Base-by-base conservation (phyloP, 139 green algal genomes). In the Chlamydomonas applanata region DNA sequence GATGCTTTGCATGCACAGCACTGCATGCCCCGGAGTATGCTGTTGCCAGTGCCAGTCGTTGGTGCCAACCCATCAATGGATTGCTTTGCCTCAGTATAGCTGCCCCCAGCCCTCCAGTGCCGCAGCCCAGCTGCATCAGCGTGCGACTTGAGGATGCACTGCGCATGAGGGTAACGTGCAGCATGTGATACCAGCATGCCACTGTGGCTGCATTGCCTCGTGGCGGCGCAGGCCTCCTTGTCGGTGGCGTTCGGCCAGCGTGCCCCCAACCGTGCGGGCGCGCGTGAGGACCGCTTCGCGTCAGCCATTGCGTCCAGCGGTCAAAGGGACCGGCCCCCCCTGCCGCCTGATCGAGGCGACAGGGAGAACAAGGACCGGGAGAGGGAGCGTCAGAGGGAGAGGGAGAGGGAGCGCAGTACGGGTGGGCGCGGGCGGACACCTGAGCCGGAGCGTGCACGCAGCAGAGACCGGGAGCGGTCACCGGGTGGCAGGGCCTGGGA, bases 181-280 rank as follows among this genome's bases (percentile, higher is more conserved):
- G n/a, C n/a, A n/a, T n/a, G n/a, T n/a, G n/a, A n/a, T n/a, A n/a
- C n/a, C n/a, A n/a, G n/a, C n/a, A n/a, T n/a, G n/a, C n/a, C n/a
- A n/a, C n/a, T n/a, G n/a, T n/a, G n/a, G n/a, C n/a, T n/a, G n/a
- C n/a, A n/a, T n/a, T n/a, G n/a, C n/a, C n/a, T n/a, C n/a, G n/a
- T n/a, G n/a, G 97, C 72, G n/a, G 11, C 40, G 11, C 40, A 49
- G 40, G 92, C 91, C 0, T 94, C 91, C 0, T 80, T 98, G 34
- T 97, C 91, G 0, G 94, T 98, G 33, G 92, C 94, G 0, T 86
- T 98, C 61, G 94, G 94, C 1, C 94, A 98, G 85, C 82, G 93
- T 1, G 94, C 94, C 1, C 94, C 94, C 29, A 97, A 97, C 81
- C 82, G 93, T 0, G 83, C 90, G 0, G 89, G 86, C 13, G 83